These are phyloP conservation scores for Penicillium nordicum DNA, from an alignment of 2,329 filamentous ascomycete species.

Conservation along the genomic window DNA sequence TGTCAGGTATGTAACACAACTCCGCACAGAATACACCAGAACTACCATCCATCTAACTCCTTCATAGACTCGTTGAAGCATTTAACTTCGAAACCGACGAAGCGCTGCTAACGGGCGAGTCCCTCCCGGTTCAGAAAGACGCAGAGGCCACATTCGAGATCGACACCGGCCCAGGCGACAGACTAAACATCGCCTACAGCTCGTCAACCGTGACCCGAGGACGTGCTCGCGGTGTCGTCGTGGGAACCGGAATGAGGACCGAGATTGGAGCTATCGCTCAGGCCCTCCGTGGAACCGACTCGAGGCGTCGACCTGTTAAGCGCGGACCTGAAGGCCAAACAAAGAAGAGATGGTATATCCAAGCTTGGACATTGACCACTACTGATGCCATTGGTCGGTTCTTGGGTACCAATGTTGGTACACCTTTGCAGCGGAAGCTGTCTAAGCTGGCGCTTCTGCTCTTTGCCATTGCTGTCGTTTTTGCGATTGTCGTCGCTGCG, in stretches of 20 bases:
- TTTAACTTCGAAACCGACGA: constrained; percentile 76
- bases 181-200: constrained; percentile 60
- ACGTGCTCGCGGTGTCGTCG: constrained; percentile 57
- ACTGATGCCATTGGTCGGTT: constrained; percentile 61
- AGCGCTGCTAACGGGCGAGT: constrained; percentile 61
- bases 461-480: constrained; percentile 64
- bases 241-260: constrained; percentile 61
- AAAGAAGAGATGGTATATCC: constrained; percentile 53
- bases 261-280: constrained; percentile 64
- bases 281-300: constrained; percentile 59
- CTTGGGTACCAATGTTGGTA: constrained; percentile 65
- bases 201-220: constrained; percentile 61
- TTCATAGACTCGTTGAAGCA: constrained; percentile 48
- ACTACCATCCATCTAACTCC: background rate
- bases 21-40: background rate
- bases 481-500: constrained; percentile 65
- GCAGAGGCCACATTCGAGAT: constrained; percentile 43
- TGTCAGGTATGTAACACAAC: constrained; percentile 45
- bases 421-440: constrained; percentile 66
- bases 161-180: constrained; percentile 57
- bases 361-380: constrained; percentile 52
- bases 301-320: constrained; percentile 51
- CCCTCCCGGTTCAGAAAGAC: constrained; percentile 58
- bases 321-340: constrained; percentile 49
- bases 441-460: constrained; percentile 65